Evolutionary conservation across 1,139 yeast genomes (phyloP), one percentile per base, ranked within the genome.

Genomic region (Fermentozyma sake): DNA sequence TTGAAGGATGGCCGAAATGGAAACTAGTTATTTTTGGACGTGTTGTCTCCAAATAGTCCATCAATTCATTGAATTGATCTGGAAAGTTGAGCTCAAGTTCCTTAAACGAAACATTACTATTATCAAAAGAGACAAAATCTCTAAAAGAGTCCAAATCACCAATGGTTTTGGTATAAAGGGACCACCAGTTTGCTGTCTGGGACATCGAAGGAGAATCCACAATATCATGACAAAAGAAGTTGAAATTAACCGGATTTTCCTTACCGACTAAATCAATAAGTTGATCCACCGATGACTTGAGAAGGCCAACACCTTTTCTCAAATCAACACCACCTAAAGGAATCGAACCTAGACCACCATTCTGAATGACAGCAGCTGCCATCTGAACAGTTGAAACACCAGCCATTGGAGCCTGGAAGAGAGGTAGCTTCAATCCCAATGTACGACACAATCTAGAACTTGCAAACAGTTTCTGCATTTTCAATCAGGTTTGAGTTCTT

Each of bases 361-460:
- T 32, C 4, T 46, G 44, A 2, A 61, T 47, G 2, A 68, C 60
- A 1, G 46, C 49, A 1, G 66, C 55, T 1, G 74, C 72, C 32
- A 71, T 41, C 17, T 50, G 48, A 2, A 58, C 49, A 1, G 72
- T 68, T 14, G 67, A 53, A 2, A 69, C 57, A 1, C 76, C 76
- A 1, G 76, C 76, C 77, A 72, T 72, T 16, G 77, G 77, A 1
- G 76, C 59, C 39, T 69, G 75, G 18, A 71, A 46, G 2, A 72
- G 48, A 2, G 76, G 76, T 17, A 48, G 39, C 14, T 39, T 47
- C 9, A 61, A 26, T 10, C 37, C 53, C 36, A 42, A 46, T 7
- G 15, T 18, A 13, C 25, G 28, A 15, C 30, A 27, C n/a, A n/a
- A n/a, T n/a, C n/a, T n/a, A n/a, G n/a, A n/a, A n/a, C n/a, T n/a